A percentile compares a stretch with the other conserved stretches of the same genome.
phyloP scores from a whole-genome alignment of 768 basidiomycete species.

The Arthromyces matolae region DNA sequence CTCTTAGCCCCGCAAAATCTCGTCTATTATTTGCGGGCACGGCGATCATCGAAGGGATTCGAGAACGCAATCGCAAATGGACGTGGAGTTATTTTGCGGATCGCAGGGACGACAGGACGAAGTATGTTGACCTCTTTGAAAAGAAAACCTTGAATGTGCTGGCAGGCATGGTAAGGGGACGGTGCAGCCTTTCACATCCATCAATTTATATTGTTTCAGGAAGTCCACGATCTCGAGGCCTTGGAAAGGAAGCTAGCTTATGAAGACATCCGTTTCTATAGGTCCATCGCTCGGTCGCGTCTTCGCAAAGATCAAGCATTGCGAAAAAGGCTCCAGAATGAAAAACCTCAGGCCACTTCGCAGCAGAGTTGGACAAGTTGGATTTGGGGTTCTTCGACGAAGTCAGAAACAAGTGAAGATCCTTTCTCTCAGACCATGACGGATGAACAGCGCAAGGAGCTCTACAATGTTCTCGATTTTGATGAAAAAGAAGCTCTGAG shows the following conservation, averaged over 20 bases:
- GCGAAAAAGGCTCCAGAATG: constrained; percentile 65
- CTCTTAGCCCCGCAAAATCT: constrained; percentile 58
- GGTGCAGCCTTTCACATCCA: constrained; percentile 1
- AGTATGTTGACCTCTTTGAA: constrained; percentile 83
- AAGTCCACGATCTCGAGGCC: constrained; percentile 46
- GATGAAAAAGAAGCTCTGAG: constrained; percentile 80
- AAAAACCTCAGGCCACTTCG: constrained; percentile 48
- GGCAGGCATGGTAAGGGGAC: constrained; percentile 46
- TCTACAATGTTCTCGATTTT: constrained; percentile 88
- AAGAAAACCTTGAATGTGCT: constrained; percentile 59
- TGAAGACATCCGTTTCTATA: constrained; percentile 95
- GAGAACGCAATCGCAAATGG: constrained; percentile 81
- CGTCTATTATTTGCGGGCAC: constrained; percentile 73
- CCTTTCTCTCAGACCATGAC: constrained; percentile 71
- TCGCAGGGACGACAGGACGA: constrained; percentile 81
- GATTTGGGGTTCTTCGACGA: constrained; percentile 70
- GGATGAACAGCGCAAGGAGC: constrained; percentile 83
- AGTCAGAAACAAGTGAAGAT: constrained; percentile 42
- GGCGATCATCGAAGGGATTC: constrained; percentile 80
- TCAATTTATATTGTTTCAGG: too few species aligned
- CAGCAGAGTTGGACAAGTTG: constrained; percentile 66
- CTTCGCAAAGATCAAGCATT: constrained; percentile 81
- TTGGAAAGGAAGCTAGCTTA: constrained; percentile 85
- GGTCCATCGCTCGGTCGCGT: constrained; percentile 87
- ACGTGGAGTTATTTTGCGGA: constrained; percentile 89